phyloP scores from a whole-genome alignment of 2,329 filamentous ascomycete species.

The Leptoxyphium fumago region DNA sequence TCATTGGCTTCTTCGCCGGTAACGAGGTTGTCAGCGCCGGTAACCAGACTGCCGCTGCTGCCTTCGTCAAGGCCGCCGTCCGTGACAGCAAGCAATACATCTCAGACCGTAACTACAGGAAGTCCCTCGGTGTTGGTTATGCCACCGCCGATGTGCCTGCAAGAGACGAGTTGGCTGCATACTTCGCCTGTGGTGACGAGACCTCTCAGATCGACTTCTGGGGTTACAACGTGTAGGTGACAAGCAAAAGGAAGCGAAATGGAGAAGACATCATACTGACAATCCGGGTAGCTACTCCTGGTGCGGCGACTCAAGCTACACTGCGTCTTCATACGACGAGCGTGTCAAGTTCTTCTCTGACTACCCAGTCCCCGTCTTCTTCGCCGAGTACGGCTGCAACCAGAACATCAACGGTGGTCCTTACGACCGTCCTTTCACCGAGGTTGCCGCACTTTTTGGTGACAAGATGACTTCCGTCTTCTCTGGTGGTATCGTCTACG shows the following conservation, averaged over 20 bases:
- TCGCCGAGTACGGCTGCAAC: slow-evolving; percentile 82
- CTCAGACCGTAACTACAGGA: slow-evolving; percentile 50
- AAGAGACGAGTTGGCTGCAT: slow-evolving; percentile 71
- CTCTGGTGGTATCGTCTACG: slow-evolving; percentile 91
- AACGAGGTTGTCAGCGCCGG: slow-evolving; percentile 64
- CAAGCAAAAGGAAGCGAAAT: slow-evolving; percentile 52
- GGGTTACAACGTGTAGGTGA: slow-evolving; percentile 78
- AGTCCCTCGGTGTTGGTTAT: slow-evolving; percentile 58
- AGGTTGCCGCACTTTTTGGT: slow-evolving; percentile 67
- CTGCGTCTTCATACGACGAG: slow-evolving; percentile 56
- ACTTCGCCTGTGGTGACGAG: slow-evolving; percentile 86
- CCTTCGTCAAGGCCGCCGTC: slow-evolving; percentile 58
- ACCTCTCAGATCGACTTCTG: slow-evolving; percentile 79
- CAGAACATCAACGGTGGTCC: slow-evolving; percentile 36
- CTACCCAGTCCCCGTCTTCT: neutral
- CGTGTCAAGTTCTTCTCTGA: neutral
- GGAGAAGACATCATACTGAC: slow-evolving; percentile 79
- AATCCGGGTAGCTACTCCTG: slow-evolving; percentile 58
- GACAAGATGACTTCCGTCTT: slow-evolving; percentile 75
- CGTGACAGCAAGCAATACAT: slow-evolving; percentile 73
- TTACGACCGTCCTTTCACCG: slow-evolving; percentile 57
- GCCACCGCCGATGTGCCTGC: slow-evolving; percentile 79
- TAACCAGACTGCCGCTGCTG: slow-evolving; percentile 47
- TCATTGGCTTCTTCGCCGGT: slow-evolving; percentile 67
- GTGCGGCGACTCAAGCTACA: slow-evolving; percentile 59